Evolutionary conservation across 306 rosid genomes (phyloP), one percentile per base, ranked within the genome.

Genomic region (Gillenia trifoliata): DNA sequence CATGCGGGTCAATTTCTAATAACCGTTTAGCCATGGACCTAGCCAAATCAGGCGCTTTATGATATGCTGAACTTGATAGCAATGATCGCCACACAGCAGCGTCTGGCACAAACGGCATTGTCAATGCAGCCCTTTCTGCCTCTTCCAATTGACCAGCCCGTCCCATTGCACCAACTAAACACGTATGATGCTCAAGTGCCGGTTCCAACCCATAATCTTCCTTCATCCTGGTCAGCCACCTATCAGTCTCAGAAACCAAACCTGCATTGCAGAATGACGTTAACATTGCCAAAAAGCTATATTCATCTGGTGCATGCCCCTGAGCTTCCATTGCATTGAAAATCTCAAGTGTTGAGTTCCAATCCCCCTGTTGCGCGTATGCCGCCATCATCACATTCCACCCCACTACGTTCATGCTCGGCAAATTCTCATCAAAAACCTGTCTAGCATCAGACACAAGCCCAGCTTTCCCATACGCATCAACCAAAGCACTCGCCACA

Each of bases 81-180:
- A 93, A 61, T 41, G 92, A 90, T 59, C 98, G 89, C 98, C 97
- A 93, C 77, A 93, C 87, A 6, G 97, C 96, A 0, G 94, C 92
- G 71, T 93, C 98, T 0, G 97, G 90, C 69, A 76, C 65, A 56
- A 85, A 82, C 5, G 95, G 96, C 90, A 91, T 89, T 1, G 87
- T 79, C 85, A 75, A 75, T 4, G 87, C 97, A 68, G 83, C 63
- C 76, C 70, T 86, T 82, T 91, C 96, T 0, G 98, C 97, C 40
- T 78, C 80, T 49, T 88, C 87, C 64, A 89, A 80, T 30, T 79
- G 79, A 49, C 98, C 66, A 62, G 25, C 25, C 20, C 66, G 38
- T 30, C 66, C 66, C 41, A 30, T 29, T 31, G 66, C 66, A 62
- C 41, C 40, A 30, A 62, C 41, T 83, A 94, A 82, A 83, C 98